These are phyloP conservation scores for Caryopteris hybrid DNA, from an alignment of 305 asterid genomes.

Conservation along the genomic window DNA sequence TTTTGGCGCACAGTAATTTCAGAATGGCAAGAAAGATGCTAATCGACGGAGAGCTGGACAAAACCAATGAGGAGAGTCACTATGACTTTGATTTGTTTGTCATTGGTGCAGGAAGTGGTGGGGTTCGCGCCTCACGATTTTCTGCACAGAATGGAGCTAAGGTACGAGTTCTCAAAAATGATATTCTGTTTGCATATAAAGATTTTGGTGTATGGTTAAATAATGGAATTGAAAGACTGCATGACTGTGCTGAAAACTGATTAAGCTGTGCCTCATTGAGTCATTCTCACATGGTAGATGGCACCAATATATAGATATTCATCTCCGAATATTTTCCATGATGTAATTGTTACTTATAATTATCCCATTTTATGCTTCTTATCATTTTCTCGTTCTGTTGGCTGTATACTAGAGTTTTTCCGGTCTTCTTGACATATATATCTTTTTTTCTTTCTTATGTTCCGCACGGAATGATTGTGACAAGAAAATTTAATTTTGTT, in stretches of 20 bases:
- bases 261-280: neutral
- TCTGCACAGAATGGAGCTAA: constrained; percentile 94
- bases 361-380: neutral
- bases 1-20: constrained; percentile 29
- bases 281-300: neutral
- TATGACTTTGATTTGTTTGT: constrained; percentile 91
- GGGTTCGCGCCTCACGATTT: constrained; percentile 91
- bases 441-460: neutral
- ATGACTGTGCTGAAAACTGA: neutral
- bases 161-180: constrained; percentile 33
- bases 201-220: neutral
- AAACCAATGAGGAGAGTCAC: constrained; percentile 37
- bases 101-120: constrained; percentile 99
- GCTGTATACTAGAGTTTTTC: neutral
- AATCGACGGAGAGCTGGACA: constrained; percentile 63
- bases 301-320: neutral
- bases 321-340: no score
- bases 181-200: constrained; percentile 1
- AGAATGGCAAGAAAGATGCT: constrained; percentile 93
- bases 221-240: neutral
- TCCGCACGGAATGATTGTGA: neutral
- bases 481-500: constrained; percentile 12
- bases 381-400: neutral
- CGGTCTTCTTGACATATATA: neutral
- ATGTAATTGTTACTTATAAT: neutral